A percentile compares a stretch with the other conserved stretches of the same genome.
phyloP scores from a whole-genome alignment of 768 basidiomycete species.

The Sutorius australiensis region DNA sequence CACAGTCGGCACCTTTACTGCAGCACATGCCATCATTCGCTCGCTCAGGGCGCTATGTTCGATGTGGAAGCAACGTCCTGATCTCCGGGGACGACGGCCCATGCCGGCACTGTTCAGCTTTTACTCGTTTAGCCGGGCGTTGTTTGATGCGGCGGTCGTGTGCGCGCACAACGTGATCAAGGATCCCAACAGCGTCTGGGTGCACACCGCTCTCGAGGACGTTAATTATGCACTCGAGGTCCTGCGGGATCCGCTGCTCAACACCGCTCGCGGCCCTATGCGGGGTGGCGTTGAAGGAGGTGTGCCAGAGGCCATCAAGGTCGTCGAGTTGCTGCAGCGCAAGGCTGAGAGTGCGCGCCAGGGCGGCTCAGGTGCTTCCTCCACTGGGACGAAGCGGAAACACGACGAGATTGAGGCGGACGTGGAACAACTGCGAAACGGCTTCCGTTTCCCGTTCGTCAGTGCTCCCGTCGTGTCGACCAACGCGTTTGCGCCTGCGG shows the following conservation, averaged over 20 bases:
- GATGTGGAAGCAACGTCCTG: conserved; percentile 36
- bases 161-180: conserved; percentile 61
- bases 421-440: conserved; percentile 24
- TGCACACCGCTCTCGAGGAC: conserved; percentile 45
- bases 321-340: conserved; percentile 38
- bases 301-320: conserved; percentile 36
- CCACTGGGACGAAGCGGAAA: conserved; percentile 42
- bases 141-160: conserved; percentile 65
- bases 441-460: conserved; percentile 45
- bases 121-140: conserved; percentile 55
- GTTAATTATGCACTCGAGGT: conserved; percentile 43
- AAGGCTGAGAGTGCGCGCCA: conserved; percentile 37
- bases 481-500: neutral
- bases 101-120: conserved; percentile 50
- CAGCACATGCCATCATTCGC: conserved; percentile 61
- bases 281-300: conserved; percentile 32
- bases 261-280: conserved; percentile 31
- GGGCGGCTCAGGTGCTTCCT: conserved; percentile 9
- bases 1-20: conserved; percentile 54
- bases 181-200: conserved; percentile 46
- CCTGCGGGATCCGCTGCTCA: conserved; percentile 34
- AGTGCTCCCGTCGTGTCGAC: conserved; percentile 30
- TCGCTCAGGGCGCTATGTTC: conserved; percentile 43
- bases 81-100: conserved; percentile 30
- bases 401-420: conserved; percentile 38